Evolutionary conservation across 805 yeast species (phyloP).

Genomic region (Barnettozyma californica): DNA sequence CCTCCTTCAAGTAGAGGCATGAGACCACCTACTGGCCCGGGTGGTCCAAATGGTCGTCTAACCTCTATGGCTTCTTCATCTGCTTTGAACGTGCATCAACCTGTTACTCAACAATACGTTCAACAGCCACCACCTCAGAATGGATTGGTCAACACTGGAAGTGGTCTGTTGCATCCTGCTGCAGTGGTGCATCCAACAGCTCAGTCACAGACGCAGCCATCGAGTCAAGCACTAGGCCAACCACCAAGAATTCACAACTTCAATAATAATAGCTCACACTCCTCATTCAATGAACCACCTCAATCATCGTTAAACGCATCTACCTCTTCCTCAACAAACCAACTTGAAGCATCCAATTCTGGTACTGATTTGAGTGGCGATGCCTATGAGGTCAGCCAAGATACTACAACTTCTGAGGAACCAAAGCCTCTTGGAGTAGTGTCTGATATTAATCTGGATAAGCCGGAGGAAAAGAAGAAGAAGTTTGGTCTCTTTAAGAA

Average conservation of each 20-base stretch:
- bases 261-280: conserved; percentile 4
- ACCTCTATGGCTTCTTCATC: conserved; percentile 4
- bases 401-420: not conserved
- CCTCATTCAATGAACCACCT: conserved; percentile 6
- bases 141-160: too few relatives aligned
- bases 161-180: not conserved
- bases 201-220: not conserved
- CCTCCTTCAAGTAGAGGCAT: conserved; percentile 7
- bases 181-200: not conserved
- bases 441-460: conserved; percentile 1
- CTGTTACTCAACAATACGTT: not conserved
- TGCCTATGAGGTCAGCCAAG: not conserved
- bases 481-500: conserved; percentile 11
- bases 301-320: conserved; percentile 5
- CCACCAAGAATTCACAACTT: conserved; percentile 5
- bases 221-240: not conserved
- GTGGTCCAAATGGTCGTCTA: conserved; percentile 1
- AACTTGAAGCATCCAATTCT: conserved; percentile 3
- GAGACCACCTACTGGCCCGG: not conserved
- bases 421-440: conserved; percentile 12
- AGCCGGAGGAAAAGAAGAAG: conserved; percentile 8
- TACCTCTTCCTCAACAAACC: conserved; percentile 3
- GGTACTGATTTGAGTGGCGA: conserved; percentile 6
- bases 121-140: not conserved
- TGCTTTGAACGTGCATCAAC: conserved; percentile 1